phyloP scores from a whole-genome alignment of 129 eudicot genomes.

The carrot (Daucus carota) region DH1_v3.0 NC_030389.2:38605501-38606000 shows the following conservation, averaged over 20 bases:
- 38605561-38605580: conserved; percentile 67
- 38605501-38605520: conserved; percentile 30
- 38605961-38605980: not conserved
- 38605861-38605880: not conserved
- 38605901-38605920: conserved; percentile 2
- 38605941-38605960: not conserved
- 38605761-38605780: not conserved
- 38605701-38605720: not conserved
- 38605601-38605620: conserved; percentile 44
- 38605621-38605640: not conserved
- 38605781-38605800: not conserved
- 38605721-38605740: not conserved
- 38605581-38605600: conserved; percentile 62
- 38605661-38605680: not conserved
- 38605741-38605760: not conserved
- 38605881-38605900: not conserved
- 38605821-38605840: not conserved
- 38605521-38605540: conserved; percentile 43
- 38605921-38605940: conserved; percentile 12
- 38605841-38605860: not conserved
- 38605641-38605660: not conserved
- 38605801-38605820: not conserved
- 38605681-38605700: conserved; percentile 1
- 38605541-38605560: conserved; percentile 92
- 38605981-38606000: not conserved